Conservation (phyloP, 306 rosid species). For the Neltuma alba region DNA sequence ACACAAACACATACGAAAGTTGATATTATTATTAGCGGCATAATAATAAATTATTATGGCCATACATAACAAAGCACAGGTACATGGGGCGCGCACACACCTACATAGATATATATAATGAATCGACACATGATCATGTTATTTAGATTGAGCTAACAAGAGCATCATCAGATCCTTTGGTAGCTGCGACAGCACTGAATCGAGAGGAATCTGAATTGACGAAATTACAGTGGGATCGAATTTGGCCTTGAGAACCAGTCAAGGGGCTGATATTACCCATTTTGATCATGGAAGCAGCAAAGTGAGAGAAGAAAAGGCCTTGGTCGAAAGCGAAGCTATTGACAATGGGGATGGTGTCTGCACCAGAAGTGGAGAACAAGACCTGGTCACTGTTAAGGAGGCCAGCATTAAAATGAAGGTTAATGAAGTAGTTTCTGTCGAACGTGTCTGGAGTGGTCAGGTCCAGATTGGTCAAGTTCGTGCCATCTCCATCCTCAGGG, state of each 20-base stretch:
- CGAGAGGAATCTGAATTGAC: conserved; percentile 37
- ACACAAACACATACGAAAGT: no score
- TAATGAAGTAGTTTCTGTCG: conserved; percentile 43
- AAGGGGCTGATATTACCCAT: conserved; percentile 48
- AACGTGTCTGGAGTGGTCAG: conserved; percentile 43
- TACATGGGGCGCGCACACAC: not conserved
- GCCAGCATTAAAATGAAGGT: conserved; percentile 40
- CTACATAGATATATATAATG: not conserved
- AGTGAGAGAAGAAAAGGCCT: conserved; percentile 33
- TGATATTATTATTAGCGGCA: not conserved
- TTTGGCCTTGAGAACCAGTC: conserved; percentile 46
- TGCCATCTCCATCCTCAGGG: conserved; percentile 39
- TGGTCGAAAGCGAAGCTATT: conserved; percentile 32
- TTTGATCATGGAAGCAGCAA: conserved; percentile 45
- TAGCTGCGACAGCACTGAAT: not conserved
- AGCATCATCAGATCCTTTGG: conserved; percentile 25
- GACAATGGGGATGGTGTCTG: conserved; percentile 44
- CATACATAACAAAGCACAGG: not conserved
- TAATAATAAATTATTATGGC: not conserved
- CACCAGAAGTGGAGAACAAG: conserved; percentile 42
- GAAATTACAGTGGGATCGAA: conserved; percentile 42
- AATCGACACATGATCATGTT: not conserved
- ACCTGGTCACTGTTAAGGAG: conserved; percentile 50
- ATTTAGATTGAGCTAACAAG: conserved; percentile 31
- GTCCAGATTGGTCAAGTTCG: conserved; percentile 41